Base-by-base conservation (phyloP, 441 rosid genomes). In the Theobroma grandiflorum region DNA sequence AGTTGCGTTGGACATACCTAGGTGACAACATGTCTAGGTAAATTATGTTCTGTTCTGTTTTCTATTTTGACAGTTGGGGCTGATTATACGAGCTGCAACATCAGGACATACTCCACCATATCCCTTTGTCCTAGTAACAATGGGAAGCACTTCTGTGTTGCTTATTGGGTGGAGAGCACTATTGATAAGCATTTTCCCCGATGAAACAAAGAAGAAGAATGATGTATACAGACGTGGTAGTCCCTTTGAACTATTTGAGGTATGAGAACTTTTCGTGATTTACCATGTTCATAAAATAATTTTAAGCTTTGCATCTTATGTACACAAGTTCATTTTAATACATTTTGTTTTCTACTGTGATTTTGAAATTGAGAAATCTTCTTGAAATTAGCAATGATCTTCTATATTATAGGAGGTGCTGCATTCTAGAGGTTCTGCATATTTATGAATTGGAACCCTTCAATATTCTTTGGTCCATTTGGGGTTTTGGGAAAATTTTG, bases 161-260 rank as follows among this genome's bases (percentile, higher is more conserved):
- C 98, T 93, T 70, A 79, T 92, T 33, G 97, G 98, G 18, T 93
- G 97, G 97, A 90, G 97, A 88, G 81, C 93, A 6, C 77, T 95
- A 58, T 65, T 90, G 50, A 84, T 86, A 83, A 92, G 82, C 84
- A 75, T 91, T 81, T 89, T 95, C 63, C 90, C 93, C 37, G 77
- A 64, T 18, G 80, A 83, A 15, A 85, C 88, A 26, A 89, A 85
- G 83, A 93, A 90, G 89, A 93, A 91, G 86, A 83, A 90, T 79
- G 98, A 93, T 77, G 83, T 83, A 14, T 94, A 94, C 83, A 87
- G 91, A 45, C 90, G 67, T 2, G 99, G 99, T 61, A 96, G 86
- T 68, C 95, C 98, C 40, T 94, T 96, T 78, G 98, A 96, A 84
- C 88, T 96, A 69, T 92, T 96, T 81, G 98, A 94, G 98, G 99